A percentile compares a stretch with the other conserved stretches of the same genome.
Conservation (phyloP, 2,329 filamentous ascomycete genomes). For the Aureobasidium sp. region DNA sequence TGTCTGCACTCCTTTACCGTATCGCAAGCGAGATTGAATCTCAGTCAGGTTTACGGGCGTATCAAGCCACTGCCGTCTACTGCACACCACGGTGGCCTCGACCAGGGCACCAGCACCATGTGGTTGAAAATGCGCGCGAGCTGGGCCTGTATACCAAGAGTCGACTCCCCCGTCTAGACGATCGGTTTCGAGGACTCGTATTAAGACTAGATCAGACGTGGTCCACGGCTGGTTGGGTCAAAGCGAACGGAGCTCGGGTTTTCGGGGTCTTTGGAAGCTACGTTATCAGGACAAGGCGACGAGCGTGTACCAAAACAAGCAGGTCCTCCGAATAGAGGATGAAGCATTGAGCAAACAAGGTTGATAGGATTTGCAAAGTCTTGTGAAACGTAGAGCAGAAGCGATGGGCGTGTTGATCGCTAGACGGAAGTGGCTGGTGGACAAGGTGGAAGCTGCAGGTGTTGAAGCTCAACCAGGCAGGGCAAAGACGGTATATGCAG, state of each 20-base stretch:
- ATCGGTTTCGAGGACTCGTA: background rate
- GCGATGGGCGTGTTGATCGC: conserved; percentile 43
- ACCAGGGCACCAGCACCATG: background rate
- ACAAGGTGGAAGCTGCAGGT: background rate
- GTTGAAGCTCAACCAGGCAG: background rate
- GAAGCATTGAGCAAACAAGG: conserved; percentile 22
- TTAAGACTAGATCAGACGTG: background rate
- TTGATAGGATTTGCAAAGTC: conserved; percentile 22
- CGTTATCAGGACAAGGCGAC: background rate
- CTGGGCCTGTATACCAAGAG: background rate
- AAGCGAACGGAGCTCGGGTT: too few species aligned
- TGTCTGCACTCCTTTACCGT: background rate
- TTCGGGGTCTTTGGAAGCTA: too few species aligned
- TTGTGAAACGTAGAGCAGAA: conserved; percentile 30
- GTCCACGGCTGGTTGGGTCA: too few species aligned
- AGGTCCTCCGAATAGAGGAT: conserved; percentile 7
- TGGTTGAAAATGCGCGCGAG: too few species aligned
- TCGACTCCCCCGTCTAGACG: background rate
- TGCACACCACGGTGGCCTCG: conserved; percentile 7
- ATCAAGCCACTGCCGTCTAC: conserved; percentile 1
- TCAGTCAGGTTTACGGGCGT: background rate
- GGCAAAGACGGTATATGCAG: background rate
- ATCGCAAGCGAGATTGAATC: conserved; percentile 11
- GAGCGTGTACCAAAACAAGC: background rate
- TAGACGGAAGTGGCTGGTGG: background rate